Evolutionary conservation across 495 filamentous ascomycete genomes (phyloP).

Genomic region (Talaromyces trachyspermus): DNA sequence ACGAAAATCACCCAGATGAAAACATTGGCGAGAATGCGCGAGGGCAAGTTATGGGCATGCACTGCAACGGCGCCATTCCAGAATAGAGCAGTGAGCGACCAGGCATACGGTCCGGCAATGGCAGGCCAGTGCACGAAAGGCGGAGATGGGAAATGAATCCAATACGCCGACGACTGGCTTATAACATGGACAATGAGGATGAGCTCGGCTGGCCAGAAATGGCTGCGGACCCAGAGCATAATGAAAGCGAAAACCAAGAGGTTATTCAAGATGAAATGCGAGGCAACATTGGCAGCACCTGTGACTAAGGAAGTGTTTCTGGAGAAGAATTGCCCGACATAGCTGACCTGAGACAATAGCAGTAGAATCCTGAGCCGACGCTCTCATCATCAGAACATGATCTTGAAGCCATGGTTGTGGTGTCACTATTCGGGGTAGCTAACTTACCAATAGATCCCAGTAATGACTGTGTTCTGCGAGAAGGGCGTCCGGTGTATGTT

Average conservation of each 20-base stretch:
- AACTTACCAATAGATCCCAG: conserved; percentile 68
- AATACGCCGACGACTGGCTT: conserved; percentile 69
- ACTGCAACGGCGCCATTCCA: conserved; percentile 82
- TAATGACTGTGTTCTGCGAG: conserved; percentile 61
- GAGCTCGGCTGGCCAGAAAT: conserved; percentile 66
- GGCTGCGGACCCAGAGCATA: conserved; percentile 68
- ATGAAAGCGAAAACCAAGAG: conserved; percentile 71
- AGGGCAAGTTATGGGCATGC: conserved; percentile 47
- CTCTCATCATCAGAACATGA: not conserved
- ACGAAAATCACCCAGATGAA: conserved; percentile 76
- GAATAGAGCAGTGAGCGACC: conserved; percentile 74
- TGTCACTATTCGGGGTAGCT: no score
- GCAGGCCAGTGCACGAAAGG: conserved; percentile 66
- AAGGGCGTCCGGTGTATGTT: conserved; percentile 60
- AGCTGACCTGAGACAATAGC: conserved; percentile 66
- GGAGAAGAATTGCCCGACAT: conserved; percentile 69
- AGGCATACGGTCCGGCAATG: conserved; percentile 72
- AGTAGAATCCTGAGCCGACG: conserved; percentile 54
- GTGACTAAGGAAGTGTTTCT: conserved; percentile 49
- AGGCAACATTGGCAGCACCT: conserved; percentile 67
- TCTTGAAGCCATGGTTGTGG: not conserved
- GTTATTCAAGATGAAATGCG: conserved; percentile 82
- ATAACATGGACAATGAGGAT: conserved; percentile 72
- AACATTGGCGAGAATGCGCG: conserved; percentile 73
- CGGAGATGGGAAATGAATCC: conserved; percentile 62